Base-by-base conservation (phyloP, 352 stramenopile species). In the Phytophthora multivora region DNA sequence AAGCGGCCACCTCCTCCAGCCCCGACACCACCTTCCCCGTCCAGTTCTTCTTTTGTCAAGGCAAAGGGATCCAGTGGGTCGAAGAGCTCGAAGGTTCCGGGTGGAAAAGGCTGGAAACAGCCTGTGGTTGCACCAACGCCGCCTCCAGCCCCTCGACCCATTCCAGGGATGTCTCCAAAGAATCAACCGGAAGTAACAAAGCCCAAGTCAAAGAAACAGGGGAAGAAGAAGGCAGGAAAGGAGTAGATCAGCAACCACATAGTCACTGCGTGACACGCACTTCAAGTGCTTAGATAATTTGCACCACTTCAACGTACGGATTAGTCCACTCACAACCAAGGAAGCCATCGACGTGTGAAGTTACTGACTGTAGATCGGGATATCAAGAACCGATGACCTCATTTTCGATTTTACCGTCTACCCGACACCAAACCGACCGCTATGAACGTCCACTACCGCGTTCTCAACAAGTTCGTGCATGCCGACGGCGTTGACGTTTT, bases 101-200 rank as follows among this genome's bases (percentile, higher is more conserved):
- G 47, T 21, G 56, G 49, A 15, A 75, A 73, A 40, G 42, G 19
- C 11, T 70, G 64, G 61, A 71, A 75, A 38, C 71, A 73, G 26
- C 40, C 59, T 41, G 8, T 47, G 23, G 48, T 26, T 5, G 33
- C 33, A 13, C 43, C 55, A 50, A 21, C 42, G 18, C n/a, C 55
- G 40, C 35, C 54, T 51, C 26, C 23, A 51, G 45, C 31, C 12
- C 42, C 59, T 47, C 60, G 55, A 52, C 42, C 52, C 1, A 80
- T 80, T 64, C 71, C 71, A 50, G 71, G 71, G n/a, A 80, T 80
- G 71, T 80, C 68, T 19, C 59, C 52, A 0, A 70, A 38, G 28
- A 77, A 73, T 10, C 57, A 69, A 42, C 13, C 52, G 5, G 57
- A 65, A n/a, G 47, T 40, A 41, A 38, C 56, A 52, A 71, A 63